phyloP scores from a whole-genome alignment of 1,139 yeast genomes.

The Saccharomyces hybrid region DNA sequence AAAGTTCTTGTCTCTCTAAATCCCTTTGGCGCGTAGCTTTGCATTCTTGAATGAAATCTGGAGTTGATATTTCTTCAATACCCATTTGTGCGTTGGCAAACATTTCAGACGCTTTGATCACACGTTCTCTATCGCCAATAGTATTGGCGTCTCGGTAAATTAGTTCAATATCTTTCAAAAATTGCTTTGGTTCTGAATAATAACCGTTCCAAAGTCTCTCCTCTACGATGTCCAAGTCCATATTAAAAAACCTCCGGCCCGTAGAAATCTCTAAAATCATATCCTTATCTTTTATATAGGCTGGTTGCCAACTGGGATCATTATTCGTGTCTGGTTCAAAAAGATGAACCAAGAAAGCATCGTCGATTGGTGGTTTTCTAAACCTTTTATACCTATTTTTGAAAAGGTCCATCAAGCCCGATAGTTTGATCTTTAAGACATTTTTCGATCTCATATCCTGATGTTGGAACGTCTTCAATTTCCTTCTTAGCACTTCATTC shows the following conservation, averaged over 20 bases:
- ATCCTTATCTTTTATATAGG: conserved; percentile 58
- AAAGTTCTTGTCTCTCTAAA: conserved; percentile 43
- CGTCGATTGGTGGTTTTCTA: conserved; percentile 85
- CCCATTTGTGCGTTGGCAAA: conserved; percentile 93
- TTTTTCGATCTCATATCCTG: conserved; percentile 79
- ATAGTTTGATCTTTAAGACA: conserved; percentile 71
- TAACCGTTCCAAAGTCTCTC: conserved; percentile 96
- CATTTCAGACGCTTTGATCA: conserved; percentile 91
- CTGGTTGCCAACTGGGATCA: conserved; percentile 33
- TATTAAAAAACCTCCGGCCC: conserved; percentile 67
- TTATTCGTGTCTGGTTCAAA: conserved; percentile 50
- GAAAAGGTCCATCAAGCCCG: conserved; percentile 84
- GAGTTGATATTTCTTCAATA: conserved; percentile 75
- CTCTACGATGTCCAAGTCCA: conserved; percentile 90
- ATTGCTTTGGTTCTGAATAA: conserved; percentile 89
- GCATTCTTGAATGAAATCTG: conserved; percentile 71
- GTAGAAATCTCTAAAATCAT: conserved; percentile 75
- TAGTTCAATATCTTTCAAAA: conserved; percentile 73
- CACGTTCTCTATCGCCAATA: conserved; percentile 74
- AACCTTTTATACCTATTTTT: conserved; percentile 82
- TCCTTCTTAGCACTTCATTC: conserved; percentile 23
- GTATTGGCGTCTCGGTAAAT: conserved; percentile 73
- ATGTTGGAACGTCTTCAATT: conserved; percentile 49
- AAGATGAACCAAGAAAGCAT: conserved; percentile 59
- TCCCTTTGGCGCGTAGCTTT: conserved; percentile 68